These are phyloP conservation scores for Onygenales sp. DNA, from an alignment of 2,329 filamentous ascomycete species.

Conservation along the genomic window DNA sequence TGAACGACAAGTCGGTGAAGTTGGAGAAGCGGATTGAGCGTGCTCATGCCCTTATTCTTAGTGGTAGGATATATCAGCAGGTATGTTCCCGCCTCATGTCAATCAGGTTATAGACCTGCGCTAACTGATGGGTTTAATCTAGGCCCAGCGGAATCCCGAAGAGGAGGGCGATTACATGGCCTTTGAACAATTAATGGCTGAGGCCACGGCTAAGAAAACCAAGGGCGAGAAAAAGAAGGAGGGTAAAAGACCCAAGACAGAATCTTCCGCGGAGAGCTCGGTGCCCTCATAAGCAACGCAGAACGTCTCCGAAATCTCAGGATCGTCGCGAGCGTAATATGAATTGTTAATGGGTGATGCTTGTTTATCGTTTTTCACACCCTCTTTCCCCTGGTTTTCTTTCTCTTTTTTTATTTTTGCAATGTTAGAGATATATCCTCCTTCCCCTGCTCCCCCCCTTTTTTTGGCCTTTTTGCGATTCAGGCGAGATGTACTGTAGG, in stretches of 20 bases:
- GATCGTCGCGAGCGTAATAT: too few relatives aligned
- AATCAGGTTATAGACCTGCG: background rate
- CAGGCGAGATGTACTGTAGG: too few relatives aligned
- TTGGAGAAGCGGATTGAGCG: conserved; percentile 81
- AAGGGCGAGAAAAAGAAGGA: conserved; percentile 66
- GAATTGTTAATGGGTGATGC: too few relatives aligned
- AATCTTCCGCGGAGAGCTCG: background rate
- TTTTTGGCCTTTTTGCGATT: too few relatives aligned
- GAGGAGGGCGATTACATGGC: conserved; percentile 99
- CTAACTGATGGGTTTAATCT: conserved; percentile 4
- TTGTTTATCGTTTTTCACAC: too few relatives aligned
- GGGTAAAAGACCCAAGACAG: conserved; percentile 41
- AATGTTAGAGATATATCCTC: too few relatives aligned
- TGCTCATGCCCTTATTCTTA: conserved; percentile 77
- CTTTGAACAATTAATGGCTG: conserved; percentile 94
- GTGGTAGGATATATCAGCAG: conserved; percentile 82
- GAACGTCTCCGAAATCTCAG: too few relatives aligned
- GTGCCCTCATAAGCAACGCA: background rate
- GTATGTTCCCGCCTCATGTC: conserved; percentile 40
- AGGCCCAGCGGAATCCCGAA: conserved; percentile 84
- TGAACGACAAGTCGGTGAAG: conserved; percentile 70
- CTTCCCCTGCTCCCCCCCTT: too few relatives aligned
- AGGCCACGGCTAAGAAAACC: conserved; percentile 92
- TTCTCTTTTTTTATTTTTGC: too few relatives aligned
- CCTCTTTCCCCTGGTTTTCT: too few relatives aligned